Base-by-base conservation (phyloP, 257 asterid species). In the Fraxinus anomala region DNA sequence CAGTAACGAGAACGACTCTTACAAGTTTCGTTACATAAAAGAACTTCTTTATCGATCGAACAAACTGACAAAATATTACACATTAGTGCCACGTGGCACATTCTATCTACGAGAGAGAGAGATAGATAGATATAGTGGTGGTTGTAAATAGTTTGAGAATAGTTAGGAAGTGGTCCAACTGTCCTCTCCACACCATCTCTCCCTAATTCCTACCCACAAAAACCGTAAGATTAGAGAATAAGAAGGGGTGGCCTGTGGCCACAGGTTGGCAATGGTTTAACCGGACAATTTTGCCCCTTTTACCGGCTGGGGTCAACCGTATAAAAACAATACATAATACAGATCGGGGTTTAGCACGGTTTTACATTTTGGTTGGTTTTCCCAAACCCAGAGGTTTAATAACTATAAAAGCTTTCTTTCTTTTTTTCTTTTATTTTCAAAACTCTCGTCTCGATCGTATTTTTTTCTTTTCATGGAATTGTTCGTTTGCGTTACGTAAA, bases 361-460 rank as follows among this genome's bases (percentile, higher is more conserved):
- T 61, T 80, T 42, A 63, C 39, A 6, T 70, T 70, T 74, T 81
- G 83, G 76, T 73, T 79, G 80, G 80, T 65, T 72, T 40, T 61
- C 81, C 83, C 76, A 82, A 86, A 77, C 85, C 87, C 90, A 74
- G 89, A 87, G 88, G 89, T 83, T 88, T 88, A 76, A 82, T 75
- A 75, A 66, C 23, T 68, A 37, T 76, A 34, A 61, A 26, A 63
- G 19, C 36, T 24, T 47, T 39, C 69, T 13, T 33, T 12, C 14
- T 42, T 42, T 42, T 12, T 17, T 70, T 73, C 28, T 17, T 51
- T 17, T 8, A 23, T 1, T 2, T 24, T 61, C 24, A 39, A 42
- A 42, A 47, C 75, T 79, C 63, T 23, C 73, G 44, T 65, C 61
- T 77, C 14, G 39, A 8, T 37, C 77, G 19, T 71, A 23, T 66